Conservation (phyloP, 1,139 yeast genomes). For the Suzukiozyma palmioleophila region DNA sequence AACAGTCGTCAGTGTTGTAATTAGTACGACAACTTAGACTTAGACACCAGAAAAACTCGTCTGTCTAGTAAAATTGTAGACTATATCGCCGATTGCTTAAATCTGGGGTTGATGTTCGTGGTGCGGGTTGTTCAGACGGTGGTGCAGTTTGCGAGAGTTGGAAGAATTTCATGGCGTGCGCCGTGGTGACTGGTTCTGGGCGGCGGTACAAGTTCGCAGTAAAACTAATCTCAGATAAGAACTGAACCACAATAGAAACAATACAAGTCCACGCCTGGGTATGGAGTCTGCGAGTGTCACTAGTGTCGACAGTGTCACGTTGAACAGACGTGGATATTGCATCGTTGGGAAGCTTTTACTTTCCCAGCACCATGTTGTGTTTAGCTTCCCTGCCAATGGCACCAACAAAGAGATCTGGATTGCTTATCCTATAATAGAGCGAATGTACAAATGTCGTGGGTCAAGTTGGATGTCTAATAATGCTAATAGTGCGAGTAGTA, state of each 20-base stretch:
- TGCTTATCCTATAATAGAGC: constrained; percentile 81
- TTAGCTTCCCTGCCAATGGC: constrained; percentile 38
- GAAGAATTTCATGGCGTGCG: too few relatives aligned
- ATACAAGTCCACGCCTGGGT: background rate
- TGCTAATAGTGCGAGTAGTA: constrained; percentile 2
- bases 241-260: too few relatives aligned
- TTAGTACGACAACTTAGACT: background rate
- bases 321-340: constrained; percentile 66
- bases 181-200: too few relatives aligned
- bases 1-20: background rate
- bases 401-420: constrained; percentile 74
- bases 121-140: too few relatives aligned
- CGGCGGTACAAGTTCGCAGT: too few relatives aligned
- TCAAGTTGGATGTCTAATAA: constrained; percentile 31
- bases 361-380: constrained; percentile 84
- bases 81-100: too few relatives aligned
- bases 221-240: too few relatives aligned
- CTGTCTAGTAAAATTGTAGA: too few relatives aligned
- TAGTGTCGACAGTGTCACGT: constrained; percentile 61
- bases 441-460: constrained; percentile 57
- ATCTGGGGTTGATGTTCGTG: too few relatives aligned
- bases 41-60: too few relatives aligned
- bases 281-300: constrained; percentile 24
- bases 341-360: constrained; percentile 68
- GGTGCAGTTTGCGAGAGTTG: too few relatives aligned